A percentile compares a stretch with the other conserved stretches of the same genome.
phyloP scores from a whole-genome alignment of 208 protist species.

The Trypanosoma melophagium region DNA sequence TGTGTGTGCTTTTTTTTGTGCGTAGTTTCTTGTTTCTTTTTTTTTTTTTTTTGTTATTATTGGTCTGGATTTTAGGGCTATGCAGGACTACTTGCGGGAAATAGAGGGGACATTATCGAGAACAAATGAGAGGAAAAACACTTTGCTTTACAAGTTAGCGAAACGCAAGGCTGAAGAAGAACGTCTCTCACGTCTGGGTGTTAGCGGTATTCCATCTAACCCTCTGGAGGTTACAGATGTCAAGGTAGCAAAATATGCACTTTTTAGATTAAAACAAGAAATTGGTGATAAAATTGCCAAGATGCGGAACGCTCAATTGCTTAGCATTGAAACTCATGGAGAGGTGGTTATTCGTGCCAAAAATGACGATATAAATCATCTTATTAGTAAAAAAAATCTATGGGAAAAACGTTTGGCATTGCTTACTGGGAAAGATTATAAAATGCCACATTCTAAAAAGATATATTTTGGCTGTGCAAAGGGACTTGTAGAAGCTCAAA shows the following conservation, averaged over 20 bases:
- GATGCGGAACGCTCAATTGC: conserved; percentile 44
- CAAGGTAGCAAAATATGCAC: conserved; percentile 64
- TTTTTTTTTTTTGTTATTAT: conserved; percentile 11
- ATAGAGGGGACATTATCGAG: conserved; percentile 85
- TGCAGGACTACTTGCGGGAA: conserved; percentile 79
- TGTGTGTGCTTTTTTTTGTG: too few relatives aligned
- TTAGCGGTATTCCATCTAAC: conserved; percentile 68
- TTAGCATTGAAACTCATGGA: conserved; percentile 76
- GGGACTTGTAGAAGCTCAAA: conserved; percentile 54
- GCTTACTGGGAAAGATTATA: conserved; percentile 25
- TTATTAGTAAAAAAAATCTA: conserved; percentile 52
- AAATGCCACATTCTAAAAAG: conserved; percentile 28
- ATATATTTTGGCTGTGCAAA: conserved; percentile 80
- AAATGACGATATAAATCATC: conserved; percentile 80
- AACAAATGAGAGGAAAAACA: conserved; percentile 76
- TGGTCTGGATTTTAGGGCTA: conserved; percentile 19
- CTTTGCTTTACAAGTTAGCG: conserved; percentile 74
- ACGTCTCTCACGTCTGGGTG: conserved; percentile 47
- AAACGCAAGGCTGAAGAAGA: conserved; percentile 65
- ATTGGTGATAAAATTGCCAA: conserved; percentile 73
- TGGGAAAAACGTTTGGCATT: conserved; percentile 58
- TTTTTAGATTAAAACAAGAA: conserved; percentile 68
- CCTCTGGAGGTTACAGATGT: conserved; percentile 55
- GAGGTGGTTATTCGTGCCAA: conserved; percentile 64
- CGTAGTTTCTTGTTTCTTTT: too few relatives aligned